Conservation (phyloP, 2,329 filamentous ascomycete species). For the Phaeosphaeriaceae sp. region DNA sequence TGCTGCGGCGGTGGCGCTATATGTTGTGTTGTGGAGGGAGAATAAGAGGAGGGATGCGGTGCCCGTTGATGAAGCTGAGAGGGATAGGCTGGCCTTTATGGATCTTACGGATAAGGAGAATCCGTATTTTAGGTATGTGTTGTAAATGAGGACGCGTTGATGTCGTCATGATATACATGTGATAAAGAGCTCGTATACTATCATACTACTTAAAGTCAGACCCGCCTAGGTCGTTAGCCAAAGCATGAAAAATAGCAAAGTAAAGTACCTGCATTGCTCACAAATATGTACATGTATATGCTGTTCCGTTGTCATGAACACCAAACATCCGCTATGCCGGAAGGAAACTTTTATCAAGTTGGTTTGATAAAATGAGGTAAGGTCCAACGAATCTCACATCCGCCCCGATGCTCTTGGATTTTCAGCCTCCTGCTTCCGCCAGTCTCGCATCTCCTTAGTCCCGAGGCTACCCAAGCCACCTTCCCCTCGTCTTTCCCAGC, state of each 20-base stretch:
- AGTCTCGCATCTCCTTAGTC: conserved; percentile 90
- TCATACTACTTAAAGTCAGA: not conserved
- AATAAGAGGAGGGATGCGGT: conserved; percentile 58
- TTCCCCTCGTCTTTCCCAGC: conserved; percentile 74
- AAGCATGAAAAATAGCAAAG: not conserved
- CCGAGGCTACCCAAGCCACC: conserved; percentile 88
- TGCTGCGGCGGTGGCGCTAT: conserved; percentile 61
- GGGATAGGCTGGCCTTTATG: conserved; percentile 55
- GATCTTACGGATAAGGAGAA: conserved; percentile 65
- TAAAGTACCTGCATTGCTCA: not conserved
- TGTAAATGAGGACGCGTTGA: conserved; percentile 13
- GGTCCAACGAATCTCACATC: conserved; percentile 45
- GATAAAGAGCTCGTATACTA: too few relatives aligned
- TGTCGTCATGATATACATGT: not conserved
- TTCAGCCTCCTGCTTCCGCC: conserved; percentile 77
- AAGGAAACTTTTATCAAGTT: not conserved
- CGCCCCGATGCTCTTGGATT: conserved; percentile 78
- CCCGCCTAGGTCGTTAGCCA: too few relatives aligned
- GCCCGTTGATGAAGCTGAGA: conserved; percentile 64
- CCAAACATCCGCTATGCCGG: not conserved
- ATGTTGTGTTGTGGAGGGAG: conserved; percentile 60
- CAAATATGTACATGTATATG: not conserved
- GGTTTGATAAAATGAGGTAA: not conserved
- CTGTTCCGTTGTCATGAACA: not conserved
- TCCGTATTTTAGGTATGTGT: conserved; percentile 62